Evolutionary conservation across 2,329 filamentous ascomycete genomes (phyloP).

Genomic region (Ascochyta fabae): DNA sequence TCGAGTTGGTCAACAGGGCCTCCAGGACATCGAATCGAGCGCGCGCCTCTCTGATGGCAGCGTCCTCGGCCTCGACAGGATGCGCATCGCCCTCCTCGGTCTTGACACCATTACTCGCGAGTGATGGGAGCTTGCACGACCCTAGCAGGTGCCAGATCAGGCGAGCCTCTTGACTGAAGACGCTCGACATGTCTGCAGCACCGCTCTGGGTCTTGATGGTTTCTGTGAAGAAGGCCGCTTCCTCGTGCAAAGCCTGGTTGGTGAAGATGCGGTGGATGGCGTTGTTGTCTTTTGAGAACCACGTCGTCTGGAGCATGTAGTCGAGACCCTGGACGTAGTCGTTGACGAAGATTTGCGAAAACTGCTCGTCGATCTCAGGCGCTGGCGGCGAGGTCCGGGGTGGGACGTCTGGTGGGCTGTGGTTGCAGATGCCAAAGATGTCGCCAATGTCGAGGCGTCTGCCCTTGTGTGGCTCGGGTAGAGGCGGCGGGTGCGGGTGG

Average conservation of each 20-base stretch:
- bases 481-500: conserved; percentile 22
- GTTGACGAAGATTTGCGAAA: conserved; percentile 42
- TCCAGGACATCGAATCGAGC: conserved; percentile 79
- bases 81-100: conserved; percentile 41
- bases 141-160: conserved; percentile 66
- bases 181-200: conserved; percentile 40
- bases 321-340: conserved; percentile 46
- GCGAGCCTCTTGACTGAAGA: conserved; percentile 63
- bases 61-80: conserved; percentile 58
- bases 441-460: conserved; percentile 43
- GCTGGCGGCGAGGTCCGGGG: conserved; percentile 35
- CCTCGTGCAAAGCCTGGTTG: conserved; percentile 52
- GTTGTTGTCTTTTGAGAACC: conserved; percentile 71
- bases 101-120: conserved; percentile 52
- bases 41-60: conserved; percentile 66
- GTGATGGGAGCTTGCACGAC: conserved; percentile 55
- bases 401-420: conserved; percentile 46
- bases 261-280: conserved; percentile 56
- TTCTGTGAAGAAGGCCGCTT: conserved; percentile 45
- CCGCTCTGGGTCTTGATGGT: conserved; percentile 38
- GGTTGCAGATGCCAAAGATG: conserved; percentile 45
- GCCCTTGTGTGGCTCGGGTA: conserved; percentile 41
- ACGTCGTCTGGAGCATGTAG: conserved; percentile 70
- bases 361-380: conserved; percentile 41
- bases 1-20: conserved; percentile 74